Conservation (phyloP, 2,329 filamentous ascomycete species). For the Talaromyces sp. region DNA sequence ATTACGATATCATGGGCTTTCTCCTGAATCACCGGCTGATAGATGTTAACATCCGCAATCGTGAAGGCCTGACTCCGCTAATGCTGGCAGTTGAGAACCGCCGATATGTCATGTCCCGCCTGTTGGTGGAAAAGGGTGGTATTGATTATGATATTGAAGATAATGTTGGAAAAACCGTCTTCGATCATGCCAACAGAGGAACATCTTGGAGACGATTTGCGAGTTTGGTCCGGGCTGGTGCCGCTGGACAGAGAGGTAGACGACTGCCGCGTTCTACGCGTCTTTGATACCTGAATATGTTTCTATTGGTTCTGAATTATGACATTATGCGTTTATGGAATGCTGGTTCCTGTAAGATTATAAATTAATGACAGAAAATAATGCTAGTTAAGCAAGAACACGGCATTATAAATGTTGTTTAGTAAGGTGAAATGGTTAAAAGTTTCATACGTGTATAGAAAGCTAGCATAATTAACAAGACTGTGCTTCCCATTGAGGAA, state of each 20-base stretch:
- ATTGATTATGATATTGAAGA: background rate
- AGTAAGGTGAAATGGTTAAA: too few species aligned
- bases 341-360: too few species aligned
- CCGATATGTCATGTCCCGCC: background rate
- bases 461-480: too few species aligned
- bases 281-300: too few species aligned
- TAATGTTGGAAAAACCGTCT: background rate
- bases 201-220: background rate
- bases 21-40: background rate
- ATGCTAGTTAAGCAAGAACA: too few species aligned
- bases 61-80: background rate
- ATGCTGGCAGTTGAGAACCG: background rate
- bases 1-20: background rate
- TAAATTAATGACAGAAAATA: too few species aligned
- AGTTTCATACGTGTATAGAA: too few species aligned
- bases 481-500: too few species aligned
- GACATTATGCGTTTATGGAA: too few species aligned
- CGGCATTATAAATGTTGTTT: too few species aligned
- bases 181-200: background rate
- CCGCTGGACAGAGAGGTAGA: background rate
- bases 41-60: background rate
- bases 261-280: background rate
- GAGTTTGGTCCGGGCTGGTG: background rate
- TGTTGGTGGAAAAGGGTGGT: background rate
- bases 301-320: too few species aligned